Percentiles rank a stretch among this genome's conserved stretches.
Conservation (phyloP, 2,329 filamentous ascomycete species). For the Albophoma yamanashiensis region DNA sequence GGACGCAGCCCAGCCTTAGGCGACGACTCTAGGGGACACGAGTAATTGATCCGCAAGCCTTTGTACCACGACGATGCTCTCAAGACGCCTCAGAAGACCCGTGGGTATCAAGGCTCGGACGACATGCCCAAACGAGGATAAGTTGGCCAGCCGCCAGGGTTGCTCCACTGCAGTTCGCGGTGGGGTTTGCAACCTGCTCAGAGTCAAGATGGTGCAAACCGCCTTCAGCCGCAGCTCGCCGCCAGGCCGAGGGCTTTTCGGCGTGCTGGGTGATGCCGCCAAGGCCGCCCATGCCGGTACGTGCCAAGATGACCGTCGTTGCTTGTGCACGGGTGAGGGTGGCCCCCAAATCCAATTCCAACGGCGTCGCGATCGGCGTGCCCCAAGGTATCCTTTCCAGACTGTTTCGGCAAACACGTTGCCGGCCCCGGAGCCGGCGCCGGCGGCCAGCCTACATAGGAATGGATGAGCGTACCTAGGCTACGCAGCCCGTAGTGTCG, state of each 20-base stretch:
- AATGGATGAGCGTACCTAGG: not conserved
- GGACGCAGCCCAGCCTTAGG: not conserved
- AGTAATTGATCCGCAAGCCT: not conserved
- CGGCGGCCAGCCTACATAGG: not conserved
- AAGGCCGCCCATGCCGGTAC: not conserved
- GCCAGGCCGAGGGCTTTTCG: not conserved
- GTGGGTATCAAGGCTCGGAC: not conserved
- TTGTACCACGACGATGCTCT: not conserved
- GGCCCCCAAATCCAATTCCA: not conserved
- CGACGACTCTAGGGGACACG: not conserved
- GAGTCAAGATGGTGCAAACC: not conserved
- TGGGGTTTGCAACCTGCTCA: not conserved
- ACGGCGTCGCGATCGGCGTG: not conserved
- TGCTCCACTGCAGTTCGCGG: not conserved
- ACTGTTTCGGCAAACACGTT: not conserved
- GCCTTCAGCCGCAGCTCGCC: not conserved
- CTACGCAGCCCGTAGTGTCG: not conserved
- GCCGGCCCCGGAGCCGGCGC: not conserved
- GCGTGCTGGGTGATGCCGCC: not conserved
- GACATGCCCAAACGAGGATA: not conserved
- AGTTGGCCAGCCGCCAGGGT: no score
- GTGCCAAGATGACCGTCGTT: not conserved
- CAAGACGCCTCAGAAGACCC: not conserved
- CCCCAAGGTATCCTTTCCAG: not conserved
- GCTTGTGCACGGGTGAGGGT: not conserved